These are phyloP conservation scores for Suhomyces kunorum DNA, from an alignment of 1,139 yeast genomes.

Conservation along the genomic window DNA sequence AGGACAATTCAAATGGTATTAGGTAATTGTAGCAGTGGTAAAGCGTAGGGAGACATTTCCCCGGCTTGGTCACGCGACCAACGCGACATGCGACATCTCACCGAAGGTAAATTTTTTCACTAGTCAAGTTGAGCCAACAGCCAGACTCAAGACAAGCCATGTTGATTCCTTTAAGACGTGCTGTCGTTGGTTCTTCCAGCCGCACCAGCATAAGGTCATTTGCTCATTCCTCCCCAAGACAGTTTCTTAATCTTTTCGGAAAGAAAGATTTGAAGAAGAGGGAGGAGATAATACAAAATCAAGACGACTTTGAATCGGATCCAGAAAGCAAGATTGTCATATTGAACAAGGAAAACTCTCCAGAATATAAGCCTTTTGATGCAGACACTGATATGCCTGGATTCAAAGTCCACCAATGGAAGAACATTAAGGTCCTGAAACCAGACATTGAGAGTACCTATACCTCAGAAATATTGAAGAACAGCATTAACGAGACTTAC, in stretches of 20 bases:
- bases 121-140: neutral
- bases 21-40: too few species aligned
- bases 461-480: conserved; percentile 26
- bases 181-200: conserved; percentile 1
- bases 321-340: conserved; percentile 38
- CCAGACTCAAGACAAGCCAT: conserved; percentile 1
- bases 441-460: conserved; percentile 35
- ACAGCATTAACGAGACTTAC: conserved; percentile 31
- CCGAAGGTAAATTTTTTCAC: conserved; percentile 9
- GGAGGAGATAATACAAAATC: conserved; percentile 43
- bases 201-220: conserved; percentile 17
- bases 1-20: too few species aligned
- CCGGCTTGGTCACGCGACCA: conserved; percentile 9
- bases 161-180: conserved; percentile 8
- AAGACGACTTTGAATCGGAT: conserved; percentile 40
- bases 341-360: conserved; percentile 41
- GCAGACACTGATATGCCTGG: conserved; percentile 37
- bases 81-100: conserved; percentile 9
- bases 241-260: conserved; percentile 25
- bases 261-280: conserved; percentile 24
- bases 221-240: conserved; percentile 15
- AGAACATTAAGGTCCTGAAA: conserved; percentile 24
- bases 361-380: conserved; percentile 29
- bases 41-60: too few species aligned
- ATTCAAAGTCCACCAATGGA: conserved; percentile 42